A percentile compares a stretch with the other conserved stretches of the same genome.
Evolutionary conservation across 768 basidiomycete genomes (phyloP).

Genomic region (Mycena crocata): DNA sequence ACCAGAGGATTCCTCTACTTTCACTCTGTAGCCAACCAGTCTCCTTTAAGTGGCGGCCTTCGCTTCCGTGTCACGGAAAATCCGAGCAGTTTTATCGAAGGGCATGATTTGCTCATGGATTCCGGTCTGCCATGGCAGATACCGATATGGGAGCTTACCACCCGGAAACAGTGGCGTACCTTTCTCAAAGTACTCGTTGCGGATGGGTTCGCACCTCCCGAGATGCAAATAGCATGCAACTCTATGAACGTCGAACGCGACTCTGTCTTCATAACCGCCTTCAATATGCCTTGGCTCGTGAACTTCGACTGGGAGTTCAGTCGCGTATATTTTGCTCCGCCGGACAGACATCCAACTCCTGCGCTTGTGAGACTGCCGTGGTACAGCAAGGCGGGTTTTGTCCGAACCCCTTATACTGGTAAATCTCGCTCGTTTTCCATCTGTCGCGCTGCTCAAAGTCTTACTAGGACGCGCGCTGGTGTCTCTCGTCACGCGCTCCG

Average conservation of each 20-base stretch:
- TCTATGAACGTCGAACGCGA: conserved; percentile 10
- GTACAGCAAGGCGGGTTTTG: not conserved
- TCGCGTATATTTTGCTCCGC: conserved; percentile 15
- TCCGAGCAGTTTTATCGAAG: not conserved
- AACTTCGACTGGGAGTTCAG: conserved; percentile 15
- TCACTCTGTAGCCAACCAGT: conserved; percentile 9
- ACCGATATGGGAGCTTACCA: conserved; percentile 14
- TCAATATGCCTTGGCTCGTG: conserved; percentile 20
- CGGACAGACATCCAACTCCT: not conserved
- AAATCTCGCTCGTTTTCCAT: not conserved
- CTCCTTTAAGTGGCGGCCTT: not conserved
- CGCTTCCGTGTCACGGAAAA: conserved; percentile 17
- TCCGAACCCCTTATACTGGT: conserved; percentile 2
- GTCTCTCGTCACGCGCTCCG: conserved; percentile 12
- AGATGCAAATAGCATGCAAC: not conserved
- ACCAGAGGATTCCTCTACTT: conserved; percentile 28
- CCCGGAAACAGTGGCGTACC: not conserved
- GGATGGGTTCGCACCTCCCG: conserved; percentile 23
- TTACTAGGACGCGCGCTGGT: conserved; percentile 22
- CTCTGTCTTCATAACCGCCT: conserved; percentile 19
- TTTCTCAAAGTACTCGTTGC: not conserved
- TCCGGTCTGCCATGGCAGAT: conserved; percentile 30
- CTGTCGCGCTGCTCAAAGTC: not conserved
- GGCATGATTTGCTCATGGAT: conserved; percentile 26
- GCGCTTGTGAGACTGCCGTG: conserved; percentile 20